Evolutionary conservation across 257 asterid genomes (phyloP).

Genomic region (Oldenlandia corymbosa): DNA sequence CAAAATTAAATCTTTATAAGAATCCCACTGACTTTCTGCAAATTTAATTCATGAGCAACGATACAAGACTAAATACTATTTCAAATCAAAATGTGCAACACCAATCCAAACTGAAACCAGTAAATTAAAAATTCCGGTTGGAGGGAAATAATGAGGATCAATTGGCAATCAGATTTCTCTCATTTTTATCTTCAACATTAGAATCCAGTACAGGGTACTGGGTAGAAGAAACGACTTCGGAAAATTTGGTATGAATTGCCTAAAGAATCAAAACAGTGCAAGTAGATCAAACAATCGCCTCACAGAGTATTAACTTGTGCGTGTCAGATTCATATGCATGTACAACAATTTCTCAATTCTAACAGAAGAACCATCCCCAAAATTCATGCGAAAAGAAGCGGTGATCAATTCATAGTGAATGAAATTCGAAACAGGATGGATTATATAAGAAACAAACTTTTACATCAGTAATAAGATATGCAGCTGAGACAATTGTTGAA

Average conservation of each 20-base stretch:
- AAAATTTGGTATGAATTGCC: neutral
- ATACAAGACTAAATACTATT: neutral
- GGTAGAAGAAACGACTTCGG: neutral
- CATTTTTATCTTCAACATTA: neutral
- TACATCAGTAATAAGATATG: neutral
- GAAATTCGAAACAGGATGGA: neutral
- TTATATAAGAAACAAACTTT: neutral
- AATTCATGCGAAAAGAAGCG: neutral
- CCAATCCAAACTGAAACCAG: neutral
- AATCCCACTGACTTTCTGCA: neutral
- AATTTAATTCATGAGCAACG: neutral
- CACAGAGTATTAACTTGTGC: neutral
- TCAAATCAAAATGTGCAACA: neutral
- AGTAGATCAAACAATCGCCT: conserved; percentile 5
- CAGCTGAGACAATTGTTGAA: neutral
- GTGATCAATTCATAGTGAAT: neutral
- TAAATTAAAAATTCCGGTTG: neutral
- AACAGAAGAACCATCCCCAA: neutral
- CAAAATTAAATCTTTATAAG: too few relatives aligned
- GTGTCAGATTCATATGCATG: neutral
- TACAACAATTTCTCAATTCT: neutral
- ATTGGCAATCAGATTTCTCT: neutral
- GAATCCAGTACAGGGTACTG: neutral
- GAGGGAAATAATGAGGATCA: neutral
- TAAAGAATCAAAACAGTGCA: conserved; percentile 12